Evolutionary conservation across 176 grass and related monocot genomes (phyloP).

Genomic region (Tillandsia fasciculata): DNA sequence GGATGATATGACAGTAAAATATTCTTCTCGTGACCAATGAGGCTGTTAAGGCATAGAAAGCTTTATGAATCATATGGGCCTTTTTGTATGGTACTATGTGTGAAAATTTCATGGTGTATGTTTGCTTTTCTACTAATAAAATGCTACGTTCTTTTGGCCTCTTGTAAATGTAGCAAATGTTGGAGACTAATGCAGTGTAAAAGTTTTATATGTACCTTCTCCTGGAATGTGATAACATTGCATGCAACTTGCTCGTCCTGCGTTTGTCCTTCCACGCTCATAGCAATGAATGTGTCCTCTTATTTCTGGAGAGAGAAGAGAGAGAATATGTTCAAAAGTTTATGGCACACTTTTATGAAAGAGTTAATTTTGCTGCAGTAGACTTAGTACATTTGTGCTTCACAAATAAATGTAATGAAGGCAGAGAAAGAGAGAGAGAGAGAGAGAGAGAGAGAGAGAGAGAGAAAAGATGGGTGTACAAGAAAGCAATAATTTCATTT

Average conservation of each 20-base stretch:
- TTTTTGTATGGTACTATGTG: slow-evolving; percentile 6
- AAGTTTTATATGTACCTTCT: neutral
- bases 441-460: too few relatives aligned
- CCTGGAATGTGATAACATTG: neutral
- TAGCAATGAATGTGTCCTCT: neutral
- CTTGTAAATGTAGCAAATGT: neutral
- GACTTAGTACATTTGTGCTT: too few relatives aligned
- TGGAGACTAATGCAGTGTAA: neutral
- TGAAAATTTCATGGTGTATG: neutral
- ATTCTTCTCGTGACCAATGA: slow-evolving; percentile 11
- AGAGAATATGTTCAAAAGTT: too few relatives aligned
- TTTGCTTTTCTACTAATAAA: neutral
- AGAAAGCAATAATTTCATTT: too few relatives aligned
- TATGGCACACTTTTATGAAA: too few relatives aligned
- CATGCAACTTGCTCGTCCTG: neutral
- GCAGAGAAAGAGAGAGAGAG: too few relatives aligned
- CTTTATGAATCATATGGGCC: neutral
- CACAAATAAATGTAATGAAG: too few relatives aligned
- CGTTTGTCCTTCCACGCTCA: neutral
- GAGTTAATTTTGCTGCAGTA: too few relatives aligned
- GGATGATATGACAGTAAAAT: slow-evolving; percentile 2
- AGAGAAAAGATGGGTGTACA: too few relatives aligned
- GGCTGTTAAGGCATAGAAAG: slow-evolving; percentile 1
- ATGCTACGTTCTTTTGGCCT: neutral
- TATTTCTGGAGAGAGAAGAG: too few relatives aligned